Evolutionary conservation across 441 rosid species (phyloP), one percentile per base, ranked within the genome.

Genomic region (Pelargonium myrrhifolium): DNA sequence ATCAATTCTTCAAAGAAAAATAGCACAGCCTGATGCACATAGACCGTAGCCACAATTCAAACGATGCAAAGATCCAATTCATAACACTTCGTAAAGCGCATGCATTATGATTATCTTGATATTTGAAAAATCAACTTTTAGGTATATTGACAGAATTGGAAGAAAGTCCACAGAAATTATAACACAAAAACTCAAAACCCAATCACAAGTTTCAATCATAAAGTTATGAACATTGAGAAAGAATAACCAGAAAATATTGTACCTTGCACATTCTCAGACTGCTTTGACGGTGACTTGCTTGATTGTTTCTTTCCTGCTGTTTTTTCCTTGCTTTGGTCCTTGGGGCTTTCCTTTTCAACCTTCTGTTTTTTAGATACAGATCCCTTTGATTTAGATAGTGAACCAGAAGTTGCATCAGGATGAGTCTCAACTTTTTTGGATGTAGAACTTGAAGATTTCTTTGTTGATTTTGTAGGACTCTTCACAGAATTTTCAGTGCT

Each of bases 201-300:
- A 60, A 64, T 56, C 28, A 20, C 12, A 56, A 22, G 56, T 60
- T 68, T 73, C 8, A 65, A 26, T 9, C 45, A 71, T n/a, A n/a
- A n/a, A 40, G 15, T 63, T 43, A 8, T 56, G 55, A n/a, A 14
- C 7, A 3, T 1, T 56, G 10, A 12, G 40, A 26, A 39, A 26
- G 47, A 42, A 37, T 24, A 55, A 64, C 63, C 9, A 62, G 18
- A 58, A 31, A 56, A 60, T 1, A 66, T 66, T 18, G 58, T 64
- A 89, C 96, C 91, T 91, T 80, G 87, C 55, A 80, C 84, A 79
- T 85, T 87, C 14, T 61, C 69, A 62, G 88, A 76, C 76, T 70
- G 80, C 80, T 88, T 85, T 68, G 79, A 69, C 1, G 74, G 67
- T 47, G 80, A 71, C 70, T 87, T 88, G 66, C 74, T 76, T 24